phyloP scores from a whole-genome alignment of 1,284 basidiomycete genomes.

The Ceratobasidium sp. region DNA sequence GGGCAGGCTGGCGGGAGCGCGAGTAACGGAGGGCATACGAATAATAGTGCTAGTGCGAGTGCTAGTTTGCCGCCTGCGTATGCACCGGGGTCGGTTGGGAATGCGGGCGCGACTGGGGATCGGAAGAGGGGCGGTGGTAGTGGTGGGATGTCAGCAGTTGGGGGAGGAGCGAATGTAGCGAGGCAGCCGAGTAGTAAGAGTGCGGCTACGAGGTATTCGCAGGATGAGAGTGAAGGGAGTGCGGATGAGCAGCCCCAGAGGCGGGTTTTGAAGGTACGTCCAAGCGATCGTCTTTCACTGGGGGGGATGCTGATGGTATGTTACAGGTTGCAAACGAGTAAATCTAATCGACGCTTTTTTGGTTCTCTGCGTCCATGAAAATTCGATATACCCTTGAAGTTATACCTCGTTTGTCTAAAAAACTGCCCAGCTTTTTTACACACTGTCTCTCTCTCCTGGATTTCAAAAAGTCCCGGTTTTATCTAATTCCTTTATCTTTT shows the following conservation, averaged over 20 bases:
- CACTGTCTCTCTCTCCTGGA: neutral
- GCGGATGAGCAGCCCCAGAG: constrained; percentile 17
- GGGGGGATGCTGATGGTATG: neutral
- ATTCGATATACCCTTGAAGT: constrained; percentile 27
- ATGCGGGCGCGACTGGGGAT: constrained; percentile 25
- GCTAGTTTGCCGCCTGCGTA: constrained; percentile 22
- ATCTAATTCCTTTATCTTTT: neutral
- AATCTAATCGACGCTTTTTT: neutral
- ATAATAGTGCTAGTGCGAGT: neutral
- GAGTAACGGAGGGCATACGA: constrained; percentile 4
- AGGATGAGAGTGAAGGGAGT: constrained; percentile 30
- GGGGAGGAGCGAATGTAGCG: neutral
- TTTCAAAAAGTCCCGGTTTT: neutral
- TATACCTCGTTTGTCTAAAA: constrained; percentile 29
- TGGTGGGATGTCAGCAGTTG: no score
- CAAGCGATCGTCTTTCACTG: no score
- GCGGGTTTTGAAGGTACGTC: constrained; percentile 40
- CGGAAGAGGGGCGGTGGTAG: constrained; percentile 1
- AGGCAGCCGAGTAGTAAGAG: constrained; percentile 34
- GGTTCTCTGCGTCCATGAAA: neutral
- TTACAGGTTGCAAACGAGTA: constrained; percentile 35
- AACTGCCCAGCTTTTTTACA: neutral
- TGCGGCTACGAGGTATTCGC: constrained; percentile 29
- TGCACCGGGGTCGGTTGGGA: neutral
- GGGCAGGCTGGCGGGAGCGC: constrained; percentile 1